Base-by-base conservation (phyloP, 345 rosid species). In the Durio zibethinus region DNA sequence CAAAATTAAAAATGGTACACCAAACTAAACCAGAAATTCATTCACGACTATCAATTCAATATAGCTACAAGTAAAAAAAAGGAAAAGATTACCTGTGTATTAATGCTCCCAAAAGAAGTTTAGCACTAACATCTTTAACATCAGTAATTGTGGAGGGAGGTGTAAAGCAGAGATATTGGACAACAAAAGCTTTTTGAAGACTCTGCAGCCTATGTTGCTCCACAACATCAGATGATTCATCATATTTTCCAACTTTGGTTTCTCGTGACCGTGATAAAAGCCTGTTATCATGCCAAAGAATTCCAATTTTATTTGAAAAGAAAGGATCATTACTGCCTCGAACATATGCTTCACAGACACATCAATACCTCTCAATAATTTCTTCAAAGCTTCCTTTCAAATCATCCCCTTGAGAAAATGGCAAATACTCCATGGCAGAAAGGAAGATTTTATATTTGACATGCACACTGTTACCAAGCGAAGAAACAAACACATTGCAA, bases 91-190 rank as follows among this genome's bases (percentile, higher is more conserved):
- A 94, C 99, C 99, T 93, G 83, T 95, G 99, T 77, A 84, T 83
- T 79, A 96, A 87, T 40, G 99, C 97, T 80, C 86, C 90, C 83
- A 86, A 76, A 76, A 90, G 88, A 81, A 96, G 91, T 84, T 90
- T 93, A 72, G 86, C 79, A 77, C 95, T 86, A 77, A 92, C 84
- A 70, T 83, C 92, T 65, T 87, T 83, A 75, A 90, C 97, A 78
- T 91, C 79, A 50, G 85, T 71, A 83, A 90, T 91, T 60, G 97
- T 92, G 71, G 96, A 89, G 54, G 98, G 99, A 63, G 99, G 97
- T 64, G 97, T 92, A 83, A 95, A 95, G 89, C 99, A 95, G 74
- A 95, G 96, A 97, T 98, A 95, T 81, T 93, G 99, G 79, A 95
- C 89, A 57, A 85, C 95, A 86, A 86, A 88, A 79, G 99, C 98